Conservation (phyloP, 2,329 filamentous ascomycete genomes). For the Penicillium sp. region DNA sequence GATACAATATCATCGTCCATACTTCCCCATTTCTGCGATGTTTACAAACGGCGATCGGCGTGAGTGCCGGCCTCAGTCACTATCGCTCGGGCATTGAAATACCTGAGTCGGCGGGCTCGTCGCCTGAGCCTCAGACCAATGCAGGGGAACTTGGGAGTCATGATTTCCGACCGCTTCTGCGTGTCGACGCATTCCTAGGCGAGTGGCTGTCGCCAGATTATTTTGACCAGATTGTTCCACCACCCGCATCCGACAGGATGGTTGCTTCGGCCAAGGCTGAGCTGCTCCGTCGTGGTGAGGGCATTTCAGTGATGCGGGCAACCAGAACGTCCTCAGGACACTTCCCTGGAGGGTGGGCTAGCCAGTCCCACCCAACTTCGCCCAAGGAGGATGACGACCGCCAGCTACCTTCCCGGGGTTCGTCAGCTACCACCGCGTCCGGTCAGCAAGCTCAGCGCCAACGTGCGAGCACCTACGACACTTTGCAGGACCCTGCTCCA, state of each 20-base stretch:
- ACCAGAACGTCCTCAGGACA: conserved; percentile 45
- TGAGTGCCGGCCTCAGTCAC: conserved; percentile 76
- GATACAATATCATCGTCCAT: conserved; percentile 75
- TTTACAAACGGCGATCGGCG: conserved; percentile 85
- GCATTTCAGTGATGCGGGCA: conserved; percentile 49
- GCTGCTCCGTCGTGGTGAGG: conserved; percentile 73
- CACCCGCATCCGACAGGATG: conserved; percentile 84
- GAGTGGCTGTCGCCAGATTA: conserved; percentile 96
- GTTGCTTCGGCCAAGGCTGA: conserved; percentile 85
- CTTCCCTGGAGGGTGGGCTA: conserved; percentile 60
- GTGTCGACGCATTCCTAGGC: conserved; percentile 88
- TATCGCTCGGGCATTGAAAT: conserved; percentile 25
- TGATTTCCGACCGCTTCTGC: conserved; percentile 51
- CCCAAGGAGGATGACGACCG: conserved; percentile 31
- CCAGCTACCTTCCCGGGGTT: background rate
- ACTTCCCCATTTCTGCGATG: conserved; percentile 93
- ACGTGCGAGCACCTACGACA: conserved; percentile 51
- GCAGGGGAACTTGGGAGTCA: background rate
- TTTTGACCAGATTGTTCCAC: conserved; percentile 87
- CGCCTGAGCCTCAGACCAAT: background rate
- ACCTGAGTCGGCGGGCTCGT: conserved; percentile 3
- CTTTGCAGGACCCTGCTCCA: conserved; percentile 29
- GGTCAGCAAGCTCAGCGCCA: conserved; percentile 39
- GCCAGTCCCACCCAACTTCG: conserved; percentile 31
- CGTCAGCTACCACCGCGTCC: background rate